Evolutionary conservation across 2,329 filamentous ascomycete genomes (phyloP).

Genomic region (Boeremia lycopersici): DNA sequence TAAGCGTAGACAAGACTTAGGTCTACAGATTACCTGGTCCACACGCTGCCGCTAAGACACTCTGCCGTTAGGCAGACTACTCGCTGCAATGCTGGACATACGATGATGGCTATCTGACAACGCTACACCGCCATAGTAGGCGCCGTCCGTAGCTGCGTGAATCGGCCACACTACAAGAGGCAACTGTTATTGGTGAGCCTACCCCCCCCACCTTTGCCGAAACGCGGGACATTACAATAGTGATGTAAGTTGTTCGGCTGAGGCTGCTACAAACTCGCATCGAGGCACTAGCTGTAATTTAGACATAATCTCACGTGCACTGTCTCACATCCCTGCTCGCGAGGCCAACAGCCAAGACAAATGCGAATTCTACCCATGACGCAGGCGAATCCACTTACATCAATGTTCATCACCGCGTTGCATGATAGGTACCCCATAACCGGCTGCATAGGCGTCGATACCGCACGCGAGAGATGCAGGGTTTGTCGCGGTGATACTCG

Average conservation of each 20-base stretch:
- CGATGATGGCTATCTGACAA: neutral
- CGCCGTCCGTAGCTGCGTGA: neutral
- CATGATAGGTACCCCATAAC: neutral
- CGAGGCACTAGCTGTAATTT: constrained; percentile 4
- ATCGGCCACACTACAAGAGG: neutral
- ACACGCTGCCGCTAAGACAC: neutral
- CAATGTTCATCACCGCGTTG: neutral
- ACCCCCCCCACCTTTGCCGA: constrained; percentile 1
- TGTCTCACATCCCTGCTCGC: neutral
- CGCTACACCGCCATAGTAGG: constrained; percentile 6
- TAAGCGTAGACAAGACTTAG: too few relatives aligned
- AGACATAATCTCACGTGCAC: neutral
- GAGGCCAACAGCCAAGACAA: neutral
- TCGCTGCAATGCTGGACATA: neutral
- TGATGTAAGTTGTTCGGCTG: neutral
- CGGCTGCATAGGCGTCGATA: neutral
- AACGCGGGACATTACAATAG: neutral
- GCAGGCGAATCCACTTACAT: neutral
- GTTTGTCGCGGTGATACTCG: neutral
- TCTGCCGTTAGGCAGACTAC: neutral
- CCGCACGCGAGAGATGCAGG: neutral
- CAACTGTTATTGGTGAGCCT: neutral
- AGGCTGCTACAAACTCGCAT: constrained; percentile 2
- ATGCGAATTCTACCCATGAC: neutral
- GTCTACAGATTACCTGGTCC: neutral